A percentile compares a stretch with the other conserved stretches of the same genome.
Conservation (phyloP, 495 filamentous ascomycete species). For the Chaetomium fimeti region DNA sequence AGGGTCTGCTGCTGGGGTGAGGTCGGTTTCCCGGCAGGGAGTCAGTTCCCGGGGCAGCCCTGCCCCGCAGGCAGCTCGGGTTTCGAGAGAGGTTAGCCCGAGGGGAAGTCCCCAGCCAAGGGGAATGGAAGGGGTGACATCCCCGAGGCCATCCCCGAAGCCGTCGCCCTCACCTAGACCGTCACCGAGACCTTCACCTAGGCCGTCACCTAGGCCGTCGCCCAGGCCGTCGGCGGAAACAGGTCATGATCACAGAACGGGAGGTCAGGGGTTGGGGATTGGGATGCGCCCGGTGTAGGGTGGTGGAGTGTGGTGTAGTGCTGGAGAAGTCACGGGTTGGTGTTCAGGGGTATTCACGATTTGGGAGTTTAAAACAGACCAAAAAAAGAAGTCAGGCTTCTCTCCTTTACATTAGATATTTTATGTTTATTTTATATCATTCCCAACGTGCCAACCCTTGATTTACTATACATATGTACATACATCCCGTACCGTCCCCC, state of each 20-base stretch:
- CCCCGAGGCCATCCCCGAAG: too few relatives aligned
- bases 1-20: neutral
- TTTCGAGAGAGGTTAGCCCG: neutral
- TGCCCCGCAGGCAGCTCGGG: neutral
- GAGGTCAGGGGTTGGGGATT: neutral
- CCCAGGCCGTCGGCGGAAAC: slow-evolving; percentile 7
- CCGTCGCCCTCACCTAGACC: too few relatives aligned
- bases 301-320: neutral
- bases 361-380: too few relatives aligned
- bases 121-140: neutral
- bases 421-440: neutral
- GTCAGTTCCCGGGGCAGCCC: slow-evolving; percentile 2
- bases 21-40: neutral
- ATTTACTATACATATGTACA: neutral
- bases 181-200: too few relatives aligned
- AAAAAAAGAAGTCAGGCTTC: too few relatives aligned
- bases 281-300: neutral
- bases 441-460: neutral
- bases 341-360: neutral
- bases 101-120: neutral
- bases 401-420: neutral
- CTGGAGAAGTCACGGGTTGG: neutral
- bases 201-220: neutral
- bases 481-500: neutral
- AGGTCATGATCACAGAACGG: neutral